Base-by-base conservation (phyloP, 345 rosid species). In the Camelina hispida region DNA sequence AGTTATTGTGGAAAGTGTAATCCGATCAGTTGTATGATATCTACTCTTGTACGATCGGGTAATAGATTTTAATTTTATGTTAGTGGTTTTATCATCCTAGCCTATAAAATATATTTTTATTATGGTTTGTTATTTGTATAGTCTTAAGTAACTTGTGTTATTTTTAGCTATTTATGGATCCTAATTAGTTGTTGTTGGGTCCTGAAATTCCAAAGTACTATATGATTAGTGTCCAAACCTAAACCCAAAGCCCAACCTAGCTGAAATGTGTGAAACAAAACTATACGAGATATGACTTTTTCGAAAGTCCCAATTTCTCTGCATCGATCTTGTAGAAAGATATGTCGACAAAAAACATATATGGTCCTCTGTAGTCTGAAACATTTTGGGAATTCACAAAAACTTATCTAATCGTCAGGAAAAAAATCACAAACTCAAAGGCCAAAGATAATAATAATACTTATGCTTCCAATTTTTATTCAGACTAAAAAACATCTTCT, bases 381-480 rank as follows among this genome's bases (percentile, higher is more conserved):
- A 34, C 9, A 51, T 53, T 28, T 52, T 62, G 44, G 58, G 69
- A 62, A 18, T 72, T 42, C 62, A 18, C 35, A 5, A 25, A 44
- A 62, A 12, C 69, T 23, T 52, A 72, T 62, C 69, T 43, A 25
- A 25, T 25, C 51, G 37, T 72, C 53, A 14, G 48, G 5, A 37
- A 14, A 37, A 14, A 17, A 43, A 11, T 14, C 17, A 54, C 37
- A 7, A 55, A 73, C 52, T 5, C 34, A 62, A 52, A 43, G 48
- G 2, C 48, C 16, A 43, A 75, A 16, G 47, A 51, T 52, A 22
- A 47, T 20, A 25, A 22, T 14, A 38, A 23, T 42, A 20, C 69
- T 35, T 47, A 2, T 13, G 28, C 7, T 75, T 56, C 58, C 58
- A 56, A 4, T 23, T 47, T 66, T 65, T 74, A 74, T 74, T 74